Conservation (phyloP, 2,329 filamentous ascomycete species). For the Rutstroemia sydowiana region DNA sequence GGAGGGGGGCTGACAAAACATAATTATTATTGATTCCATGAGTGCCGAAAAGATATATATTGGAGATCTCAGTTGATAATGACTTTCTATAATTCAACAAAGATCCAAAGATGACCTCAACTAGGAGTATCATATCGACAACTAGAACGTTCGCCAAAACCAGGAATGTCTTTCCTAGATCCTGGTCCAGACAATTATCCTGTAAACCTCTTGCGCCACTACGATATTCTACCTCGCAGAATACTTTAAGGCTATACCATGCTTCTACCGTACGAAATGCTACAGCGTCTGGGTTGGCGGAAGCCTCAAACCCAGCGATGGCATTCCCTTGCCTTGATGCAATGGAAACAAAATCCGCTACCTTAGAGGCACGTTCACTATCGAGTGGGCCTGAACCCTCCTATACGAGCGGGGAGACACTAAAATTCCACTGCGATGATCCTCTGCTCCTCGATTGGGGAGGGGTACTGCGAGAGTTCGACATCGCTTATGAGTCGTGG, state of each 20-base stretch:
- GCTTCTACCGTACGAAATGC: slow-evolving; percentile 16
- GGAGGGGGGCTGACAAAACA: slow-evolving; percentile 14
- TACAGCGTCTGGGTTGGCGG: slow-evolving; percentile 15
- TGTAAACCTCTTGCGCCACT: slow-evolving; percentile 5
- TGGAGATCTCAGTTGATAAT: background rate
- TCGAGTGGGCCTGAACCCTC: slow-evolving; percentile 82
- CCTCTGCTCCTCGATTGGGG: slow-evolving; percentile 89
- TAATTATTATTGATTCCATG: background rate
- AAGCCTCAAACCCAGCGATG: slow-evolving; percentile 73
- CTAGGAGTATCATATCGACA: slow-evolving; percentile 17
- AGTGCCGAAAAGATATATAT: slow-evolving; percentile 1
- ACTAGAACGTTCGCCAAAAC: slow-evolving; percentile 17
- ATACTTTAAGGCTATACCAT: slow-evolving; percentile 20
- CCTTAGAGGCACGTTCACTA: slow-evolving; percentile 58
- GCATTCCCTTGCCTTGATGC: slow-evolving; percentile 87
- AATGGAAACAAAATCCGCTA: slow-evolving; percentile 69
- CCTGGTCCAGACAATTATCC: slow-evolving; percentile 17
- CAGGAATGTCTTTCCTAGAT: slow-evolving; percentile 8
- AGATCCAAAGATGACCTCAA: slow-evolving; percentile 20
- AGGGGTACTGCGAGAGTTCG: slow-evolving; percentile 79
- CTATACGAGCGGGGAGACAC: slow-evolving; percentile 84
- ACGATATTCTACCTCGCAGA: background rate
- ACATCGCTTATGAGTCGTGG: slow-evolving; percentile 92
- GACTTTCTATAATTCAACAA: background rate
- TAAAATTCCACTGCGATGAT: slow-evolving; percentile 64